Evolutionary conservation across 129 eudicot genomes (phyloP).

Genomic region (Silybum marianum): DNA sequence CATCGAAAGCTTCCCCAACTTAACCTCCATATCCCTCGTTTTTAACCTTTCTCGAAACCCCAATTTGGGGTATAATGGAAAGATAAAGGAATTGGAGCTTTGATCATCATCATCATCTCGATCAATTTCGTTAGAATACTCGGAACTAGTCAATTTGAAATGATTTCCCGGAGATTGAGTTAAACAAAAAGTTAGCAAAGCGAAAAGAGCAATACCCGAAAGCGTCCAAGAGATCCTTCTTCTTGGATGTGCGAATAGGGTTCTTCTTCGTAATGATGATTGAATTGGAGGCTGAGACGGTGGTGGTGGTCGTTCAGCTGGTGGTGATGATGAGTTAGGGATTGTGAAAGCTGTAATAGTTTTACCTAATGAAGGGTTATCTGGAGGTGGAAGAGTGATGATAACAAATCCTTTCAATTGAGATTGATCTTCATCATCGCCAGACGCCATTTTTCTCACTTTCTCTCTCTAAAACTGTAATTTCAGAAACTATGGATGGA

Average conservation of each 20-base stretch:
- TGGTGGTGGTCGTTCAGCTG: background rate
- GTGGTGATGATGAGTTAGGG: constrained; percentile 30
- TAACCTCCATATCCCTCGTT: constrained; percentile 56
- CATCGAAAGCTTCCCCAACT: constrained; percentile 58
- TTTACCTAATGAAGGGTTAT: constrained; percentile 77
- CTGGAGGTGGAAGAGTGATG: constrained; percentile 65
- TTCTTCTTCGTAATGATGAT: constrained; percentile 26
- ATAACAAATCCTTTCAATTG: constrained; percentile 51
- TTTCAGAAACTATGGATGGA: background rate
- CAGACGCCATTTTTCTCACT: constrained; percentile 37
- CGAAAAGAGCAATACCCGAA: constrained; percentile 45
- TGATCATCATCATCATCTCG: constrained; percentile 37
- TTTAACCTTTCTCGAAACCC: constrained; percentile 25
- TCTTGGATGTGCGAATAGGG: constrained; percentile 21
- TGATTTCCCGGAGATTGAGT: constrained; percentile 29
- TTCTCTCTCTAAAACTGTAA: constrained; percentile 3
- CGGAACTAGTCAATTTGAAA: constrained; percentile 21
- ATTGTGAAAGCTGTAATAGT: constrained; percentile 64
- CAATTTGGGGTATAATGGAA: constrained; percentile 58
- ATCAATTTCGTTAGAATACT: constrained; percentile 10
- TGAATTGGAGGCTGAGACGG: constrained; percentile 29
- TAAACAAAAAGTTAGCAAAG: constrained; percentile 34
- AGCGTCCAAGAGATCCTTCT: constrained; percentile 31
- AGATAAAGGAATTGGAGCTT: constrained; percentile 48
- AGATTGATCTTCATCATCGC: constrained; percentile 42